phyloP scores from a whole-genome alignment of 164 flowering plant genomes.

The Liriodendron chinense region DNA sequence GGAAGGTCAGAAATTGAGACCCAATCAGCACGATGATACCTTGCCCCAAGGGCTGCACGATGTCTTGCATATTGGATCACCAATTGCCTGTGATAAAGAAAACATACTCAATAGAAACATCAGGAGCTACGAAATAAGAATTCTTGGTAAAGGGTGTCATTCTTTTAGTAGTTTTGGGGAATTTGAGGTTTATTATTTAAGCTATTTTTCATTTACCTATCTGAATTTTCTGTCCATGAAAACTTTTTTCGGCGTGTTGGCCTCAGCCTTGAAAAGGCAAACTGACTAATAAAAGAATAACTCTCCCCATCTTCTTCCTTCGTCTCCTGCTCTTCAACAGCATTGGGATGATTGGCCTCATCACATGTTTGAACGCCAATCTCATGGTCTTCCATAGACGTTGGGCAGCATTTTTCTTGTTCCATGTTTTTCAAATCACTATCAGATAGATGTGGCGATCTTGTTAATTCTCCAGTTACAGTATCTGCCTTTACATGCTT shows the following conservation, averaged over 20 bases:
- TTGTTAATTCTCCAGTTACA: slow-evolving; percentile 19
- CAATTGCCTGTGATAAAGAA: slow-evolving; percentile 44
- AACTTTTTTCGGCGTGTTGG: slow-evolving; percentile 48
- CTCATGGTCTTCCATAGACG: slow-evolving; percentile 21
- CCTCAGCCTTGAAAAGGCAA: slow-evolving; percentile 35
- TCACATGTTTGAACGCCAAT: slow-evolving; percentile 19
- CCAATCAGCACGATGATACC: slow-evolving; percentile 66
- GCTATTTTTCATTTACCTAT: slow-evolving; percentile 46
- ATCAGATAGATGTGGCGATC: slow-evolving; percentile 11
- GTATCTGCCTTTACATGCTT: slow-evolving; percentile 26
- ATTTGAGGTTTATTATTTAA: neutral
- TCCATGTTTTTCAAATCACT: slow-evolving; percentile 15
- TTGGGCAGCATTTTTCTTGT: slow-evolving; percentile 12
- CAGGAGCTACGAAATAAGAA: neutral
- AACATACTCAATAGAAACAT: neutral
- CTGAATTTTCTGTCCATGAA: slow-evolving; percentile 71
- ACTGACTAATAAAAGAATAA: slow-evolving; percentile 26
- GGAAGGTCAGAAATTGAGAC: slow-evolving; percentile 65
- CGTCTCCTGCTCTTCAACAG: slow-evolving; percentile 25
- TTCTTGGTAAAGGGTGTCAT: neutral
- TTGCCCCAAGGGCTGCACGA: slow-evolving; percentile 76
- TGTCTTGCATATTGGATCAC: slow-evolving; percentile 71
- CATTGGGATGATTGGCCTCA: slow-evolving; percentile 23
- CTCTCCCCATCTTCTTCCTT: slow-evolving; percentile 35
- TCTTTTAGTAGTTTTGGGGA: neutral